Base-by-base conservation (phyloP, 805 yeast species). In the Grigorovia transvaalensis region DNA sequence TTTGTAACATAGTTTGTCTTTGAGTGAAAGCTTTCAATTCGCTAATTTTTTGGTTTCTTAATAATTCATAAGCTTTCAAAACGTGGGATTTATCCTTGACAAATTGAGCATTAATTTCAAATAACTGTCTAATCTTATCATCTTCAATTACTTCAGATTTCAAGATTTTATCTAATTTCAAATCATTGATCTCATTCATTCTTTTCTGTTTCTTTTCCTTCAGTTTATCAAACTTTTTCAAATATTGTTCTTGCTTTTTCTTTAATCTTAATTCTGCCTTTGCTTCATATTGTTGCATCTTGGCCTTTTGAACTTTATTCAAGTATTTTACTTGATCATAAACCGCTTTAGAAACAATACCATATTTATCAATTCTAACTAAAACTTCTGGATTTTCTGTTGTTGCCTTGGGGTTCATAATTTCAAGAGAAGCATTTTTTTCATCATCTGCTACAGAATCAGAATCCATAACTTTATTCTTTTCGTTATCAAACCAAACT, bases 381-480 rank as follows among this genome's bases (percentile, higher is more conserved):
- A 66, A 53, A 19, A 50, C 40, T 53, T 66, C 70, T 5, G 63
- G 65, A 20, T 63, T 61, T 17, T 65, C 61, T 4, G 67, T 66
- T 15, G 66, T 57, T 2, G 70, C 69, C 17, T 49, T 18, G 18
- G 50, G 42, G 19, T 44, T 43, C 1, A 47, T 46, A 6, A 38
- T 27, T 30, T 19, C 48, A 18, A 20, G 17, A 19, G 40, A 40
- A 15, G n/a, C 38, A 15, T 27, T 12, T 15, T 44, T 29, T 12
- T 38, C 43, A 17, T 49, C 44, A n/a, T 23, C 17, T 2, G 15
- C 42, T 38, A 38, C 12, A 15, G 35, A 11, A 41, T 38, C 23
- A 4, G 41, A 17, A 44, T 43, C 42, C 4, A 33, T 19, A 18
- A 47, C 44, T 6, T 44, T 44, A 12, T 46, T 38, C 4, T 30